Evolutionary conservation across 2,329 filamentous ascomycete species (phyloP), one percentile per base, ranked within the genome.

Genomic region (Ceratocystis colombiana): DNA sequence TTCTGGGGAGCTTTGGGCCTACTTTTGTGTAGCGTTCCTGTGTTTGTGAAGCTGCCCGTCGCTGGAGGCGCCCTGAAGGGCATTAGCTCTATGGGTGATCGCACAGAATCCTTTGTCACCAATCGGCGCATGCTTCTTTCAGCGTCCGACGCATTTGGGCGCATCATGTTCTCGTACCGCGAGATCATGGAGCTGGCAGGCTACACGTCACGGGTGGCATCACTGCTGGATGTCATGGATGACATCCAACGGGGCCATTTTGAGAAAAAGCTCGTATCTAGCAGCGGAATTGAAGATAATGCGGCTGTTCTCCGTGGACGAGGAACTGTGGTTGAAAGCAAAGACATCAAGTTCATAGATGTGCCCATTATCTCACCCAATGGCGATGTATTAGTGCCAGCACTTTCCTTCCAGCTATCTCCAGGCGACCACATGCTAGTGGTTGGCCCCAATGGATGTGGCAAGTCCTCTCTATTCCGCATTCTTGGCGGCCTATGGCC

Each of bases 321-420:
- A 12, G 94, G 94, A 17, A 85, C 83, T 44, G 84, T 96, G 25
- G 83, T 88, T 62, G 90, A 96, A 78, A 91, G 90, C 73, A 79
- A 85, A 55, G 86, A 90, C 66, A 95, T 96, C 69, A 84, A 90
- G 71, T 96, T 96, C 73, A 84, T 85, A 62, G 81, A 94, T 70
- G 92, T 99, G 77, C 94, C 94, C 28, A 97, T 99, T 72, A 92
- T 99, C 70, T 96, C 91, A 0, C 94, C 94, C 4, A 97, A 96
- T 73, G 94, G 94, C 62, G 94, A 97, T 72, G 88, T 99, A 12
- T 83, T 99, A 2, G 86, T 97, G 65, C 86, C 84, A 68, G 87
- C 88, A 22, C 81, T 99, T 3, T 94, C 89, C 45, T 99, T 99
- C 77, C 85, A 86, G 33, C 89, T 99, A 69, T 84, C 86, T 66